These are phyloP conservation scores for Penicillium sp. DNA, from an alignment of 2,329 filamentous ascomycete species.

Conservation along the genomic window DNA sequence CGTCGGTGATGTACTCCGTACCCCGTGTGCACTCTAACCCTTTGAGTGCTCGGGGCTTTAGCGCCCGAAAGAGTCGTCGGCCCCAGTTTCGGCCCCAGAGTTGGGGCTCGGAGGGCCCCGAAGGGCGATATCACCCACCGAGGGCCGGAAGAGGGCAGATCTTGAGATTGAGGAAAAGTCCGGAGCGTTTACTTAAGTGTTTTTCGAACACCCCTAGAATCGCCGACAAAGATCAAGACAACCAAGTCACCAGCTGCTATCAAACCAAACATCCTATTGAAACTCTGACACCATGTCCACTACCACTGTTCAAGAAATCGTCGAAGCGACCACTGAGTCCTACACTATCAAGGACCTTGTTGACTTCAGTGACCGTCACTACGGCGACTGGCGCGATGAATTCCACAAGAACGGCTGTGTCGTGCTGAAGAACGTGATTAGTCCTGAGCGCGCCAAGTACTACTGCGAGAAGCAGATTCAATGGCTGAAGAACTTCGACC, in stretches of 20 bases:
- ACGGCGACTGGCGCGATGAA: constrained; percentile 18
- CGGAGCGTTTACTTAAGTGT: constrained; percentile 15
- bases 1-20: too few relatives aligned
- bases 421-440: constrained; percentile 42
- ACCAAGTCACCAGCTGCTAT: background rate
- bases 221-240: background rate
- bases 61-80: constrained; percentile 7
- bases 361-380: constrained; percentile 18
- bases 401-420: constrained; percentile 12
- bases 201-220: constrained; percentile 2
- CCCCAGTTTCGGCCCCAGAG: background rate
- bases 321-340: constrained; percentile 16
- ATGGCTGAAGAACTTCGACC: constrained; percentile 50
- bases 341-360: constrained; percentile 19
- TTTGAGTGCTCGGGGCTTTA: background rate
- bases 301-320: constrained; percentile 15
- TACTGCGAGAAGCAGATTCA: constrained; percentile 48
- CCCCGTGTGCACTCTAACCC: too few relatives aligned
- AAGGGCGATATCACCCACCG: background rate
- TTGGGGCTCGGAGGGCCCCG: constrained; percentile 2
- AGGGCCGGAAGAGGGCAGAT: too few relatives aligned
- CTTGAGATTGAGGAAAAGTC: too few relatives aligned
- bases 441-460: constrained; percentile 43
- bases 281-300: constrained; percentile 20
- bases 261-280: too few relatives aligned